Percentiles rank a stretch among this genome's conserved stretches.
Conservation (phyloP, 2,329 filamentous ascomycete genomes). For the Elsinoe fawcettii region DNA sequence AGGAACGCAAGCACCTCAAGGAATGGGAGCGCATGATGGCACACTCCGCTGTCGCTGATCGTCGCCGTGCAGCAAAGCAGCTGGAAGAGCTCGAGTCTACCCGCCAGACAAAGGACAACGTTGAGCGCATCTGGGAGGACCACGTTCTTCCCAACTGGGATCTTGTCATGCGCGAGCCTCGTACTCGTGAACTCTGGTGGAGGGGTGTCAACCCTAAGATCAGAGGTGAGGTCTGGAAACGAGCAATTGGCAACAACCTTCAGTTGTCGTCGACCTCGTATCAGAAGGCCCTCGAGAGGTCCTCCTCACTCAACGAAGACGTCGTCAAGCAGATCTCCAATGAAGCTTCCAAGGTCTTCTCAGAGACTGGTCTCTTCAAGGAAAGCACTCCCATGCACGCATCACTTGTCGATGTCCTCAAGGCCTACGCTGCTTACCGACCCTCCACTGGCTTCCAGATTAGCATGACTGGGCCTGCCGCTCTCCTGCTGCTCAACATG, state of each 20-base stretch:
- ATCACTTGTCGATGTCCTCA: constrained; percentile 62
- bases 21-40: constrained; percentile 80
- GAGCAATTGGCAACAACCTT: constrained; percentile 66
- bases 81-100: constrained; percentile 46
- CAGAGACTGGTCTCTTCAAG: constrained; percentile 66
- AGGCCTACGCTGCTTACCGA: constrained; percentile 74
- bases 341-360: constrained; percentile 61
- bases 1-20: constrained; percentile 81
- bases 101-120: constrained; percentile 43
- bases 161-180: constrained; percentile 58
- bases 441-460: constrained; percentile 71
- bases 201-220: constrained; percentile 64
- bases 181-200: constrained; percentile 75
- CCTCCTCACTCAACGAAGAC: constrained; percentile 51
- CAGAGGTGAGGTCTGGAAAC: constrained; percentile 61
- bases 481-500: constrained; percentile 64
- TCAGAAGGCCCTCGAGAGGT: constrained; percentile 60
- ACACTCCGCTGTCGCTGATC: constrained; percentile 50
- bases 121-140: constrained; percentile 62
- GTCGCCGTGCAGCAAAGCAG: constrained; percentile 41
- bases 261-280: constrained; percentile 61
- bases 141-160: constrained; percentile 71
- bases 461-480: constrained; percentile 68
- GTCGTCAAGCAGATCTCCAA: constrained; percentile 52
- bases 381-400: constrained; percentile 59